These are phyloP conservation scores for Oxyria digyna DNA, from an alignment of 148 eudicot genomes.

Conservation along the genomic window DNA sequence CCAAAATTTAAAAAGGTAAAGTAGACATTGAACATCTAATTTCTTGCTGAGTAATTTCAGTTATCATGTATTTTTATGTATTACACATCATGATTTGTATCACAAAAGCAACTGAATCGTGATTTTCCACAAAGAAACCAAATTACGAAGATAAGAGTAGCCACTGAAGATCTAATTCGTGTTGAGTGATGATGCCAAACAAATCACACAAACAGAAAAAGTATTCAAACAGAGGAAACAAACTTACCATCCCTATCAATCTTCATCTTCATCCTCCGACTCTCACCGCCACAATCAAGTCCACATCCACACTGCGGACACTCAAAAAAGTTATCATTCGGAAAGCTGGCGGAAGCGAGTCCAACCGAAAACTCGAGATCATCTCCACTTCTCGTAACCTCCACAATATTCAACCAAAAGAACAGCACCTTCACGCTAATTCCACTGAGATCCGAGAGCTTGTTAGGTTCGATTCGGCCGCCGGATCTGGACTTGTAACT, in stretches of 20 bases:
- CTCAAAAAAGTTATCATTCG: conserved; percentile 17
- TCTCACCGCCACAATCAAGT: conserved; percentile 15
- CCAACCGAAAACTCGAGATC: conserved; percentile 27
- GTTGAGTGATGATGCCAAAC: background rate
- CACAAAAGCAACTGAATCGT: too few relatives aligned
- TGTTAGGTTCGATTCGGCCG: conserved; percentile 33
- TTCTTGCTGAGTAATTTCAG: too few relatives aligned
- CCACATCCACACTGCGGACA: conserved; percentile 27
- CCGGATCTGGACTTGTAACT: conserved; percentile 33
- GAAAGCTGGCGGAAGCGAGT: conserved; percentile 17
- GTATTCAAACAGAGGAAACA: background rate
- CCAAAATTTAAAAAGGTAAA: too few relatives aligned
- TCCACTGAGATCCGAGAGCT: conserved; percentile 39
- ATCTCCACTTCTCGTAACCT: conserved; percentile 39
- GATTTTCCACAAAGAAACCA: too few relatives aligned
- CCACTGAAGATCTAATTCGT: too few relatives aligned
- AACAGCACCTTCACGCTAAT: conserved; percentile 45
- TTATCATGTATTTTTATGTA: too few relatives aligned
- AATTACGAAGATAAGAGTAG: too few relatives aligned
- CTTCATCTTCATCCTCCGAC: background rate
- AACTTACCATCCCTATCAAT: background rate
- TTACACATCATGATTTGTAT: too few relatives aligned
- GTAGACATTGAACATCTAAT: too few relatives aligned
- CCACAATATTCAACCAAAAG: conserved; percentile 56
- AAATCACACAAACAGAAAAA: background rate